phyloP scores from a whole-genome alignment of 2,329 filamentous ascomycete species.

The Fusarium longipes region DNA sequence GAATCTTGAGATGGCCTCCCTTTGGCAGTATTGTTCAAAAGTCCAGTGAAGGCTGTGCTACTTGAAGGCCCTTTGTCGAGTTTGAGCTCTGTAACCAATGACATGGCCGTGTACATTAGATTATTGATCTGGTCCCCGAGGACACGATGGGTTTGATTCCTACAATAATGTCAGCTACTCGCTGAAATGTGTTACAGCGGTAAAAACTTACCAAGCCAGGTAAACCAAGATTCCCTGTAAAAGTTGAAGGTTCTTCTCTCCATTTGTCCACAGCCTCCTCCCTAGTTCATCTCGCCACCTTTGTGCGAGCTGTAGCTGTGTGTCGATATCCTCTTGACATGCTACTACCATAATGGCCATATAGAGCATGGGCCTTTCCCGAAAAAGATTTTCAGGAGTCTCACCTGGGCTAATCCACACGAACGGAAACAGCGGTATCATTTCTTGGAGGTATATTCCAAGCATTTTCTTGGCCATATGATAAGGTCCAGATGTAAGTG shows the following conservation, averaged over 20 bases:
- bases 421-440: conserved; percentile 23
- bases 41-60: neutral
- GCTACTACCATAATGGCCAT: conserved; percentile 25
- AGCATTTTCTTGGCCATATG: conserved; percentile 8
- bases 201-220: conserved; percentile 6
- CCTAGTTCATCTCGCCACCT: conserved; percentile 16
- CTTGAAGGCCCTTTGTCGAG: neutral
- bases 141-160: conserved; percentile 17
- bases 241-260: conserved; percentile 12
- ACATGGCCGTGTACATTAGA: conserved; percentile 23
- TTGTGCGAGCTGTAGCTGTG: conserved; percentile 12
- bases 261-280: conserved; percentile 6
- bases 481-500: neutral
- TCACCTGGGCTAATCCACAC: conserved; percentile 2
- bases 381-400: neutral
- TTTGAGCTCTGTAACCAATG: conserved; percentile 7
- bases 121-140: conserved; percentile 14
- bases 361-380: conserved; percentile 10
- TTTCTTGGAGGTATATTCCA: conserved; percentile 5
- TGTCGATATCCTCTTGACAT: conserved; percentile 7
- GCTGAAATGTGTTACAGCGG: accelerated
- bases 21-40: neutral
- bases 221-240: conserved; percentile 8
- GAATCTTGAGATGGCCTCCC: neutral
- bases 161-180: neutral